Conservation (phyloP, 164 flowering plant species). For the Liquidambar formosana region DNA sequence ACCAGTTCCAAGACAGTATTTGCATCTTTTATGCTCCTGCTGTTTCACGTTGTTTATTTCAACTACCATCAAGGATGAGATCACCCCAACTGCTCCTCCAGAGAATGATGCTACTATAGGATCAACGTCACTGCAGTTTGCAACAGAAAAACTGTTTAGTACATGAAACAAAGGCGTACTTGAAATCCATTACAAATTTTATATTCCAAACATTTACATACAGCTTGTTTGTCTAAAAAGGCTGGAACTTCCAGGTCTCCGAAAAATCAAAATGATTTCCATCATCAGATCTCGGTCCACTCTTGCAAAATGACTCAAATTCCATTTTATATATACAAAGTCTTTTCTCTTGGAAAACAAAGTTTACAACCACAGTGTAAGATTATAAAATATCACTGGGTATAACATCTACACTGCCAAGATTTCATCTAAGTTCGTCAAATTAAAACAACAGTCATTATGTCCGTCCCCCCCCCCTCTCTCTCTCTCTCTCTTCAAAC, state of each 20-base stretch:
- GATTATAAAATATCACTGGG: too few relatives aligned
- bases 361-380: slow-evolving; percentile 6
- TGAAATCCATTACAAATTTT: neutral
- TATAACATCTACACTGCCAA: too few relatives aligned
- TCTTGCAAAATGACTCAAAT: neutral
- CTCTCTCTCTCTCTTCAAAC: neutral
- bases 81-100: slow-evolving; percentile 98
- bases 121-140: slow-evolving; percentile 83
- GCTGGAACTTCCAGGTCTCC: too few relatives aligned
- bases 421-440: too few relatives aligned
- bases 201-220: neutral
- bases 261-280: neutral
- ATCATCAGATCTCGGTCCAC: neutral
- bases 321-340: slow-evolving; percentile 13
- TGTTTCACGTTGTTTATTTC: slow-evolving; percentile 96
- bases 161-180: neutral
- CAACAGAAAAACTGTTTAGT: slow-evolving; percentile 38
- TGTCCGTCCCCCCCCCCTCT: too few relatives aligned
- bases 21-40: slow-evolving; percentile 96
- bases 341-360: neutral
- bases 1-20: slow-evolving; percentile 98
- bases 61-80: slow-evolving; percentile 95
- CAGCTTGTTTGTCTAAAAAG: neutral
- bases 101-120: slow-evolving; percentile 99
- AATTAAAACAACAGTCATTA: too few relatives aligned